These are phyloP conservation scores for Phytophthora tubulina DNA, from an alignment of 352 stramenopile genomes.

Conservation along the genomic window DNA sequence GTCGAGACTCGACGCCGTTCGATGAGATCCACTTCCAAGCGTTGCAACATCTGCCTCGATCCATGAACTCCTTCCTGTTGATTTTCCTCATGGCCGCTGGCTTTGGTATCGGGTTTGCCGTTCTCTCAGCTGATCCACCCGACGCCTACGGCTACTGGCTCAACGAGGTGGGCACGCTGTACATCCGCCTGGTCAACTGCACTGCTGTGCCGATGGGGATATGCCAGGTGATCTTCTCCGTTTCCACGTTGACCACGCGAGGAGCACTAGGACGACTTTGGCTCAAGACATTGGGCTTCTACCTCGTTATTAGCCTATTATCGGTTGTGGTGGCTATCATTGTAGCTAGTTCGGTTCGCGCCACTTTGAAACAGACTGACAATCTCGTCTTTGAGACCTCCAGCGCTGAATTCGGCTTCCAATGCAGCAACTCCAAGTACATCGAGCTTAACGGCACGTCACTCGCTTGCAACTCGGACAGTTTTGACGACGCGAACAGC, in stretches of 20 bases:
- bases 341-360: constrained; percentile 43
- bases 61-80: constrained; percentile 57
- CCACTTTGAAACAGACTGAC: constrained; percentile 46
- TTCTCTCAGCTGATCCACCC: constrained; percentile 43
- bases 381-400: constrained; percentile 39
- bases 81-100: constrained; percentile 47
- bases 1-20: constrained; percentile 26
- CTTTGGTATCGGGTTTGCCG: constrained; percentile 50
- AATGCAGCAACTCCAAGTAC: constrained; percentile 63
- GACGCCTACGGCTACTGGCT: constrained; percentile 63
- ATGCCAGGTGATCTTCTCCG: constrained; percentile 65
- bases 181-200: constrained; percentile 67
- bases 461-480: constrained; percentile 25
- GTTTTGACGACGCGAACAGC: constrained; percentile 24
- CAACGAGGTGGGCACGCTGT: constrained; percentile 60
- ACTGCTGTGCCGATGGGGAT: constrained; percentile 69
- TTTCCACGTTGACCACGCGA: constrained; percentile 58
- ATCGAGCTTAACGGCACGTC: constrained; percentile 48
- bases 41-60: constrained; percentile 38
- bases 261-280: constrained; percentile 52
- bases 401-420: constrained; percentile 63
- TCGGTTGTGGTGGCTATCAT: constrained; percentile 40
- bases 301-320: constrained; percentile 44
- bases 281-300: constrained; percentile 52
- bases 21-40: constrained; percentile 30